These are phyloP conservation scores for Fusarium oligoseptatum DNA, from an alignment of 2,329 filamentous ascomycete species.

Conservation along the genomic window DNA sequence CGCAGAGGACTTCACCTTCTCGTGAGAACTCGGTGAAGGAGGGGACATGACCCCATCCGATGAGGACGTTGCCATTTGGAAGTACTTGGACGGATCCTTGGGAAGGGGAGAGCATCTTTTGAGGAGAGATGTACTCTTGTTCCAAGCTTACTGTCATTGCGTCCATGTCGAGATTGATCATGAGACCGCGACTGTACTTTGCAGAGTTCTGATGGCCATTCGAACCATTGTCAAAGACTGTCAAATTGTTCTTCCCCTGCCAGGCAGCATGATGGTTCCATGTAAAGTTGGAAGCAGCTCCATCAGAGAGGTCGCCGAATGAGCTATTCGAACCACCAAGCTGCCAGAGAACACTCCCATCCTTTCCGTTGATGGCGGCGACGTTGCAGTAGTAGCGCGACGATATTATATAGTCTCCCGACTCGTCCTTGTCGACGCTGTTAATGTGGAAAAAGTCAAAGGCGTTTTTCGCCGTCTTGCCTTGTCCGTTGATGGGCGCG, in stretches of 20 bases:
- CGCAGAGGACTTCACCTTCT: conserved; percentile 65
- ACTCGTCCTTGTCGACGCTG: conserved; percentile 63
- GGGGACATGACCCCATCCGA: conserved; percentile 68
- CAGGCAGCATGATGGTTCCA: conserved; percentile 66
- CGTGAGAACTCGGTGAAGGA: conserved; percentile 61
- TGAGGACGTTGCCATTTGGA: conserved; percentile 64
- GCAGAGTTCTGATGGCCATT: conserved; percentile 29
- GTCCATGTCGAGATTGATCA: conserved; percentile 40
- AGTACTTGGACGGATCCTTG: conserved; percentile 66
- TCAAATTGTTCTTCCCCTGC: conserved; percentile 64
- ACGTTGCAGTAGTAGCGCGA: conserved; percentile 63
- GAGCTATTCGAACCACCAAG: conserved; percentile 63
- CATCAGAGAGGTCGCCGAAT: conserved; percentile 51
- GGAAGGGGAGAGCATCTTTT: conserved; percentile 56
- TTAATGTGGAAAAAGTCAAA: conserved; percentile 72
- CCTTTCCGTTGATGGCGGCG: conserved; percentile 59
- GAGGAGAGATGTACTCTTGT: conserved; percentile 60
- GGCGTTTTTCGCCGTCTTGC: conserved; percentile 43
- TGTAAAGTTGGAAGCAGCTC: conserved; percentile 55
- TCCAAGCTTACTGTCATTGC: conserved; percentile 50
- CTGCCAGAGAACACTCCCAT: conserved; percentile 65
- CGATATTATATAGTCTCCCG: conserved; percentile 68
- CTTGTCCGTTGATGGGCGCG: conserved; percentile 33
- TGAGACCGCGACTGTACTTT: conserved; percentile 43
- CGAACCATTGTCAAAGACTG: conserved; percentile 55